These are phyloP conservation scores for Globisporangium viniferum DNA, from an alignment of 352 stramenopile genomes.

Conservation along the genomic window DNA sequence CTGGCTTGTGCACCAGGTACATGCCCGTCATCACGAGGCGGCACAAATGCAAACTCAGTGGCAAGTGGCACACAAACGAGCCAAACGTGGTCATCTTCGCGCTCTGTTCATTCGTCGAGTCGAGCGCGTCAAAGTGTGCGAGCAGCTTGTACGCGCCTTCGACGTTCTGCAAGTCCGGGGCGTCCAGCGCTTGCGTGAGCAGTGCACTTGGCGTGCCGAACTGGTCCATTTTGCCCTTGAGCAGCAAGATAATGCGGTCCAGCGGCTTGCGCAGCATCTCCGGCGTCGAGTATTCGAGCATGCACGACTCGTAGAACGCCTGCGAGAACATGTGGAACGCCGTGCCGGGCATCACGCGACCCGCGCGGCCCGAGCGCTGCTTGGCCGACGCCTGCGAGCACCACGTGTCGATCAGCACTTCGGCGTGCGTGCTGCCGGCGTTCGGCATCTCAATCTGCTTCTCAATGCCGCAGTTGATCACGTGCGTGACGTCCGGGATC, in stretches of 20 bases:
- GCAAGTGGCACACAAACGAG: conserved; percentile 75
- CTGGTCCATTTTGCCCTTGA: conserved; percentile 69
- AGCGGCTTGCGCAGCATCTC: conserved; percentile 82
- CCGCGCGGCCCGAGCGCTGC: conserved; percentile 85
- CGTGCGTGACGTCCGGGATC: conserved; percentile 91
- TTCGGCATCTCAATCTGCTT: conserved; percentile 86
- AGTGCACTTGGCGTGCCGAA: conserved; percentile 72
- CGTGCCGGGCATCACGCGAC: conserved; percentile 90
- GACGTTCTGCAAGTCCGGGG: conserved; percentile 65
- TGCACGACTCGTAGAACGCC: conserved; percentile 59
- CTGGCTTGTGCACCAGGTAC: conserved; percentile 36
- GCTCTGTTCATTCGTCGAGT: conserved; percentile 45
- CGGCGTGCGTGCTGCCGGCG: conserved; percentile 51
- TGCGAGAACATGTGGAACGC: conserved; percentile 89
- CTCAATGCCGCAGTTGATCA: conserved; percentile 84
- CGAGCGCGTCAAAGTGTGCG: conserved; percentile 64
- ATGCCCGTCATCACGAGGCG: conserved; percentile 66
- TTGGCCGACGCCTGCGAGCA: conserved; percentile 92
- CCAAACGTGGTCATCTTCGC: conserved; percentile 75
- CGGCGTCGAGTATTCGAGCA: conserved; percentile 78
- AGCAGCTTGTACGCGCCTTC: conserved; percentile 77
- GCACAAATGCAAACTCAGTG: conserved; percentile 71
- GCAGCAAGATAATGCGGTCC: conserved; percentile 72
- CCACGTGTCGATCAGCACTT: conserved; percentile 86
- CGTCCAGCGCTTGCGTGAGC: conserved; percentile 63